Base-by-base conservation (phyloP, 768 basidiomycete genomes). In the Agrocybe pediades region DNA sequence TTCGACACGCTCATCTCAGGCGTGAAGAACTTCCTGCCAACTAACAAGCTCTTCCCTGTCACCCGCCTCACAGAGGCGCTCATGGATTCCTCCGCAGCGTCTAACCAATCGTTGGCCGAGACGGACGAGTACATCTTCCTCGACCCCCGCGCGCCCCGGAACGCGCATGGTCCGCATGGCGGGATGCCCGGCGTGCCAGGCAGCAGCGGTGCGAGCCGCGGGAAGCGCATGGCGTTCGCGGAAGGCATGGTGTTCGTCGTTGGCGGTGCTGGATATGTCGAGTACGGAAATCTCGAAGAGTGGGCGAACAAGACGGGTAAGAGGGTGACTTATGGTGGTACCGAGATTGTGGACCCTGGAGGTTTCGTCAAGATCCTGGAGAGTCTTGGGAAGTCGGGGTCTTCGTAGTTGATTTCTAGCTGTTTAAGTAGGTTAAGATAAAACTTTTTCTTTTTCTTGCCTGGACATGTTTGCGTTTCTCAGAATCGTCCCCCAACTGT, bases 11-110 rank as follows among this genome's bases (percentile, higher is more conserved):
- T 99, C 15, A 92, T 99, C 57, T 95, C 95, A 0, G 96, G 95
- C 33, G 97, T 99, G 63, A 97, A 96, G 69, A 98, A 97, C 72
- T 95, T 99, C 78, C 73, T 99, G 16, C 97, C 97, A 0, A 88
- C 92, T 2, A 92, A 94, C 67, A 96, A 99, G 71, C 82, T 97
- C 33, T 81, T 97, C 45, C 88, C 93, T 9, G 85, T 96, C 42
- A 98, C 97, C 0, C 87, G 97, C 9, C 78, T 99, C 26, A 87
- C 91, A 1, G 97, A 98, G 65, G 96, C 97, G 19, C 78, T 99
- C 24, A 98, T 98, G 95, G 97, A 99, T 67, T 95, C 97, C 0
- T 87, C 95, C 0, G 81, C 90, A 1, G 97, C 94, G 2, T 90
- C 92, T 23, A 95, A 95, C 54, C 91, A 95, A 67, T 98, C 97